Percentiles rank a stretch among this genome's conserved stretches.
These are phyloP conservation scores for Avena insularis DNA, from an alignment of 176 grass and related monocot genomes.

Conservation along the genomic window DNA sequence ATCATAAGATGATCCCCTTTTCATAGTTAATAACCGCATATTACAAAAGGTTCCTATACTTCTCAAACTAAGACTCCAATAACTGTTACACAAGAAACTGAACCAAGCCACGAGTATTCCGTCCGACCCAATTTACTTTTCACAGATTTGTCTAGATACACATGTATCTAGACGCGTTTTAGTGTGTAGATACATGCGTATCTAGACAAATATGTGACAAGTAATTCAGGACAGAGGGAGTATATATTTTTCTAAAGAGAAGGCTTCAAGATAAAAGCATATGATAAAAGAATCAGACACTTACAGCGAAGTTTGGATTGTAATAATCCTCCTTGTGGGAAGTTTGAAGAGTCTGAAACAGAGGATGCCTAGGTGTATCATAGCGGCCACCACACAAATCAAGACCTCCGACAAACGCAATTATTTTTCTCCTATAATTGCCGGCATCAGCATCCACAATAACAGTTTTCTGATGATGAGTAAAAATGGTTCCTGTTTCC, in stretches of 20 bases:
- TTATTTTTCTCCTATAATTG: conserved; percentile 80
- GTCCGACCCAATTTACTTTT: too few relatives aligned
- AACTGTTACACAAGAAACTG: conserved; percentile 8
- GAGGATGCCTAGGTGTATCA: conserved; percentile 81
- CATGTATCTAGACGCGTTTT: too few relatives aligned
- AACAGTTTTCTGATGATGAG: conserved; percentile 99
- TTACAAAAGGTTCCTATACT: background rate
- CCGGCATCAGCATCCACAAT: conserved; percentile 89
- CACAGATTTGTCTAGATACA: too few relatives aligned
- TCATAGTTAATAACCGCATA: conserved; percentile 2
- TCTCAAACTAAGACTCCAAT: conserved; percentile 15
- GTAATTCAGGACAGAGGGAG: too few relatives aligned
- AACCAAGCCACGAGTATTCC: background rate
- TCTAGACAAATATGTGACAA: too few relatives aligned
- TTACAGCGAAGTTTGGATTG: conserved; percentile 92
- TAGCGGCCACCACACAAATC: conserved; percentile 96
- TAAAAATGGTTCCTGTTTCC: conserved; percentile 97
- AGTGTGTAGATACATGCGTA: too few relatives aligned
- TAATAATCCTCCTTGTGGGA: conserved; percentile 93
- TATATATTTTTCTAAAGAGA: conserved; percentile 10
- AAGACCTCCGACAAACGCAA: conserved; percentile 96
- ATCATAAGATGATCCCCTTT: background rate
- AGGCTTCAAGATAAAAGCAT: conserved; percentile 10
- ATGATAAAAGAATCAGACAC: conserved; percentile 13
- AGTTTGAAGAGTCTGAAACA: conserved; percentile 81